Evolutionary conservation across 257 asterid species (phyloP).

Genomic region (Solanum chilense): DNA sequence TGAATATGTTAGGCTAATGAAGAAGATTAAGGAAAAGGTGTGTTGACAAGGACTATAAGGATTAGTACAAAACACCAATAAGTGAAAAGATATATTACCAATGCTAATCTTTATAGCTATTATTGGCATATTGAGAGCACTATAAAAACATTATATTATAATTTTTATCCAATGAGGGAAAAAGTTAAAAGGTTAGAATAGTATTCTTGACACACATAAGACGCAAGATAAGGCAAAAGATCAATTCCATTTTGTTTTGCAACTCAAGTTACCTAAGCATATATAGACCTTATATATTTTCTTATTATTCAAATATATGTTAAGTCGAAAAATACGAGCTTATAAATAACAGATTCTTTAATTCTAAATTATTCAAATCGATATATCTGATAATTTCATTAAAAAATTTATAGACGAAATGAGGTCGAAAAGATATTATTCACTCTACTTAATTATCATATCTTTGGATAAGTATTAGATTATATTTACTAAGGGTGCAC

Average conservation of each 20-base stretch:
- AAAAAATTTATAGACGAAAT: too few relatives aligned
- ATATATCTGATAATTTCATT: not conserved
- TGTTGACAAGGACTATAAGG: slow-evolving; percentile 7
- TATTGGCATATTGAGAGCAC: not conserved
- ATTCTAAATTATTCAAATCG: not conserved
- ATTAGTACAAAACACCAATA: slow-evolving; percentile 18
- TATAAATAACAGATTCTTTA: too few relatives aligned
- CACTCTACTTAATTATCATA: not conserved
- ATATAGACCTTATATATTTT: not conserved
- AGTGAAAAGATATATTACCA: slow-evolving; percentile 21
- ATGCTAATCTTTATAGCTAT: not conserved
- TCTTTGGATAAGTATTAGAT: not conserved
- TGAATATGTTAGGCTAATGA: not conserved
- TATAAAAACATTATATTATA: not conserved
- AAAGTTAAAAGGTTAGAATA: not conserved
- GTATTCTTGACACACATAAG: slow-evolving; percentile 29
- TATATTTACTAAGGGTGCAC: not conserved
- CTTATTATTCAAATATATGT: not conserved
- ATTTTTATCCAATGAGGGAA: not conserved
- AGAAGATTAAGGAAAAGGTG: slow-evolving; percentile 9
- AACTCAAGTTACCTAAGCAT: not conserved
- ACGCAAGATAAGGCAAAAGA: slow-evolving; percentile 17
- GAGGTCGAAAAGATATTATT: not conserved
- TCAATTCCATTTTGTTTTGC: not conserved
- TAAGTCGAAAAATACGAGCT: not conserved